Evolutionary conservation across 768 basidiomycete genomes (phyloP).

Genomic region (Kwoniella botswanensis): DNA sequence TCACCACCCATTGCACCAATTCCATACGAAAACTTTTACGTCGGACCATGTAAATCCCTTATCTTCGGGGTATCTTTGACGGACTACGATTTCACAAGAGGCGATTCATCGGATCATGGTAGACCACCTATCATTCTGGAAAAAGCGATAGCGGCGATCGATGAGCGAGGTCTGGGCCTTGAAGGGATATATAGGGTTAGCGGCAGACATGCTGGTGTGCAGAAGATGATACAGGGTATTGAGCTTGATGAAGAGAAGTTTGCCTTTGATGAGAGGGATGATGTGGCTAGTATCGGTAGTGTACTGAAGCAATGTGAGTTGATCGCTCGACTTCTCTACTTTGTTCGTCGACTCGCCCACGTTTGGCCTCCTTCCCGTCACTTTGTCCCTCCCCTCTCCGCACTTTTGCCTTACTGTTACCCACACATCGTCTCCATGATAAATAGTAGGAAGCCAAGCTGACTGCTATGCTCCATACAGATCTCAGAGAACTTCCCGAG

Average conservation of each 20-base stretch:
- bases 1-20: conserved; percentile 38
- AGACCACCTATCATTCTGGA: conserved; percentile 72
- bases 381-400: not conserved
- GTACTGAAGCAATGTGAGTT: conserved; percentile 68
- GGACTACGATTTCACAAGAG: conserved; percentile 84
- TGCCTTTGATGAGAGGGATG: conserved; percentile 73
- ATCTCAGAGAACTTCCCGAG: conserved; percentile 86
- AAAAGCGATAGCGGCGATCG: conserved; percentile 81
- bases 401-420: not conserved
- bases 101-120: conserved; percentile 68
- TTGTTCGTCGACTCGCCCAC: not conserved
- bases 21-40: conserved; percentile 59
- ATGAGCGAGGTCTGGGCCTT: conserved; percentile 65
- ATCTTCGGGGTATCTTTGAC: conserved; percentile 87
- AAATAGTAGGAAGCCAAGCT: not conserved
- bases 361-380: not conserved
- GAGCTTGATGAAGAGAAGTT: conserved; percentile 81
- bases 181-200: conserved; percentile 57
- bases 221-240: conserved; percentile 80
- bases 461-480: conserved; percentile 54
- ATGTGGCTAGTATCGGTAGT: conserved; percentile 81
- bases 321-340: not conserved
- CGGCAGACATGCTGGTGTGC: conserved; percentile 75
- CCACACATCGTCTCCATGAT: conserved; percentile 55
- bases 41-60: conserved; percentile 84